phyloP scores from a whole-genome alignment of 257 asterid species.

The Solanum corneliomulleri region DNA sequence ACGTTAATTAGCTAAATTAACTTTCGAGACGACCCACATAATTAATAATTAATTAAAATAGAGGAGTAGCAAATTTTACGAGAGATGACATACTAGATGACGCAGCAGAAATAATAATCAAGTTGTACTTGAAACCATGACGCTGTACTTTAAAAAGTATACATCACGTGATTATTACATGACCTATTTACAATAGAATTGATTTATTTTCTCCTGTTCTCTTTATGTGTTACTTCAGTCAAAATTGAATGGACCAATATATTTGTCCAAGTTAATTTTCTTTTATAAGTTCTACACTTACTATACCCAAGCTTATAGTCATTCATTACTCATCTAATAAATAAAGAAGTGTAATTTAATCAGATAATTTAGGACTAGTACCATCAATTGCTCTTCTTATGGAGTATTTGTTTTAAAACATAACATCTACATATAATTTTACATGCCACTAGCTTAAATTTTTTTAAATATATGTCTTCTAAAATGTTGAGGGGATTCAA shows the following conservation, averaged over 20 bases:
- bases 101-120: neutral
- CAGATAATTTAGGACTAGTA: neutral
- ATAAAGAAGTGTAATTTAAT: neutral
- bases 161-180: neutral
- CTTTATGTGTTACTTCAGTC: neutral
- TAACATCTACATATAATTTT: neutral
- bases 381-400: neutral
- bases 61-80: neutral
- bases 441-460: neutral
- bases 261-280: neutral
- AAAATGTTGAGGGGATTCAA: neutral
- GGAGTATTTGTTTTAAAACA: neutral
- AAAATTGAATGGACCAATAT: neutral
- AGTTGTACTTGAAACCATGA: neutral
- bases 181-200: neutral
- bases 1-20: neutral
- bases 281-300: neutral
- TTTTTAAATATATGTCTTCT: neutral
- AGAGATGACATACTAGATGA: neutral
- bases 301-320: neutral
- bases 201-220: neutral
- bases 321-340: neutral
- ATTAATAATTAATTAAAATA: too few species aligned
- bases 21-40: neutral
- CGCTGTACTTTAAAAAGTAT: neutral